Evolutionary conservation across 2,329 filamentous ascomycete genomes (phyloP).

Genomic region (Ilyonectria destructans): DNA sequence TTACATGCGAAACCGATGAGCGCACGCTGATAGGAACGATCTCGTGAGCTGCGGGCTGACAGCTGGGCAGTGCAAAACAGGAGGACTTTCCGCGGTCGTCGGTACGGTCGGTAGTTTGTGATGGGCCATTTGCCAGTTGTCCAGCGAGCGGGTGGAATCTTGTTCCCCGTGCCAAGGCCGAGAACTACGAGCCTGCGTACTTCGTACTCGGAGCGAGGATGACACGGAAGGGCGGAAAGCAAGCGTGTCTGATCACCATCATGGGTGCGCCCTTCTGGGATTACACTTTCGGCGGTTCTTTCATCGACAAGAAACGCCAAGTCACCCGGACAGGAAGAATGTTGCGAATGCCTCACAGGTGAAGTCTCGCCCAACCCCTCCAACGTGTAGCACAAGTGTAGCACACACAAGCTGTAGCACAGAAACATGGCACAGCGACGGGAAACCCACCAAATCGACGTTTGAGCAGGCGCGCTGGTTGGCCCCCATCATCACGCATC

Average conservation of each 20-base stretch:
- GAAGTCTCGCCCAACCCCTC: not conserved
- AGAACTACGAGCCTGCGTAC: not conserved
- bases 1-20: not conserved
- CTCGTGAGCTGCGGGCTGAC: slow-evolving; percentile 6
- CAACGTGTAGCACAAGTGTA: not conserved
- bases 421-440: not conserved
- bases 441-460: not conserved
- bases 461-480: not conserved
- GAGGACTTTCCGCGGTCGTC: not conserved
- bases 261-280: not conserved
- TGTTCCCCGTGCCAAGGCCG: slow-evolving; percentile 2
- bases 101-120: no score
- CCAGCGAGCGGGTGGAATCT: not conserved
- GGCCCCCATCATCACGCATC: not conserved
- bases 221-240: not conserved
- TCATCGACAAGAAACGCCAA: not conserved
- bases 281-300: not conserved
- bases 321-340: not conserved
- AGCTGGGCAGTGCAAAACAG: slow-evolving; percentile 7
- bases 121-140: not conserved
- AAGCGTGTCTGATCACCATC: not conserved
- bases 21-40: not conserved
- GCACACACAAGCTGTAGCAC: not conserved
- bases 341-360: not conserved
- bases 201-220: no score